Base-by-base conservation (phyloP, 1,139 yeast species). In the Suhomyces yuchorum region DNA sequence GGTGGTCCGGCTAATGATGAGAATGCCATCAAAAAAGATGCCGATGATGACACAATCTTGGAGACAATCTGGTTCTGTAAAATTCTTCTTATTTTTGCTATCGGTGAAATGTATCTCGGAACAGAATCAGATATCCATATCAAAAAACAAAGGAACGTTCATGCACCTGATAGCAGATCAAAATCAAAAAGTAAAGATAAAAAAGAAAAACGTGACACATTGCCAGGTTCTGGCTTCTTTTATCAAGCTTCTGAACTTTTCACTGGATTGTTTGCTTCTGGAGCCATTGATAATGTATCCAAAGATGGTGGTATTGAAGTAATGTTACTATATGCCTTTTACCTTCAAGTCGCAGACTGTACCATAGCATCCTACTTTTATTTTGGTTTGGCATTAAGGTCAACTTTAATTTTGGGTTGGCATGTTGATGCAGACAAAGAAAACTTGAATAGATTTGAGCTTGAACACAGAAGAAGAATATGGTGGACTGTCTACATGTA, bases 401-500 rank as follows among this genome's bases (percentile, higher is more conserved):
- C 92, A 0, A 84, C 93, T 2, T 70, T 88, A 48, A 80, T 87
- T 37, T 66, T 87, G 28, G 96, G 96, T 1, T 78, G 89, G 83
- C 96, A 89, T 64, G 93, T 86, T 1, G 93, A 87, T 67, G 85
- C 90, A 6, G 91, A 85, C 49, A 81, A 82, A 57, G 88, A 83
- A 50, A 71, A 75, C 26, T 61, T 86, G 46, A 76, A 83, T 48
- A 66, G 88, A 44, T 85, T 77, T 57, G 91, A 86, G 59, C 65
- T 86, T 46, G 96, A 89, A 56, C 96, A 89, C 63, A 71, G 95
- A 55, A 73, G 96, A 60, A 71, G 96, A 56, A 68, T 89, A 18
- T 89, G 96, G 93, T 89, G 96, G 96, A 87, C 96, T 0, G 92
- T 88, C 9, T 88, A 87, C 65, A 87, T 87, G 88, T 85, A 85